Conservation (phyloP, 1,139 yeast species). For the Hemisphaericaspora xylanilytica region DNA sequence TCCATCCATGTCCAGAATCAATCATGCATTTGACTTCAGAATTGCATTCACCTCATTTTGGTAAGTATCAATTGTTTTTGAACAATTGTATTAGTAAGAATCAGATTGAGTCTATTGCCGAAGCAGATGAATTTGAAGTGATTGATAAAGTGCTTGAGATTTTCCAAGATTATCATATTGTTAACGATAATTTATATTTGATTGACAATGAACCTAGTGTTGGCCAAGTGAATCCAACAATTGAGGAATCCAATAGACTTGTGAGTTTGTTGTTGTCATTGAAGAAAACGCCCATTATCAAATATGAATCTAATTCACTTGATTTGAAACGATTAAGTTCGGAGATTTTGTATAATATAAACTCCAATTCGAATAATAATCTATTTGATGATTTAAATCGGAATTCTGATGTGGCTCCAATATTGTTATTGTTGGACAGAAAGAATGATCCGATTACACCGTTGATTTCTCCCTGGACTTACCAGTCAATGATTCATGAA, state of each 20-base stretch:
- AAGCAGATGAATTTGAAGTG: conserved; percentile 82
- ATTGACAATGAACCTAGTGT: conserved; percentile 10
- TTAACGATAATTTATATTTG: conserved; percentile 66
- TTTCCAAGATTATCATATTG: conserved; percentile 76
- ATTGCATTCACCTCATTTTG: conserved; percentile 73
- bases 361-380: conserved; percentile 53
- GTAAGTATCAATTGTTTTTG: conserved; percentile 71
- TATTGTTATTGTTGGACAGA: conserved; percentile 77
- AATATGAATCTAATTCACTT: conserved; percentile 70
- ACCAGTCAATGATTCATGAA: conserved; percentile 97
- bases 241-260: conserved; percentile 54
- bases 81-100: conserved; percentile 72
- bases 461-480: conserved; percentile 91
- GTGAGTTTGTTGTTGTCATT: conserved; percentile 69
- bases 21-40: conserved; percentile 62
- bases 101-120: conserved; percentile 83
- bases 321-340: conserved; percentile 64
- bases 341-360: conserved; percentile 60
- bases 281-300: conserved; percentile 72
- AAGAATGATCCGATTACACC: conserved; percentile 93
- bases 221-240: conserved; percentile 18
- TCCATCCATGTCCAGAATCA: conserved; percentile 70
- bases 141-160: conserved; percentile 75
- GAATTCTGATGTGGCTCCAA: conserved; percentile 64
- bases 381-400: conserved; percentile 65